Percentiles rank a stretch among this genome's conserved stretches.
Evolutionary conservation across 2,329 filamentous ascomycete species (phyloP).

Genomic region (Chrysosporium keratinophilum): DNA sequence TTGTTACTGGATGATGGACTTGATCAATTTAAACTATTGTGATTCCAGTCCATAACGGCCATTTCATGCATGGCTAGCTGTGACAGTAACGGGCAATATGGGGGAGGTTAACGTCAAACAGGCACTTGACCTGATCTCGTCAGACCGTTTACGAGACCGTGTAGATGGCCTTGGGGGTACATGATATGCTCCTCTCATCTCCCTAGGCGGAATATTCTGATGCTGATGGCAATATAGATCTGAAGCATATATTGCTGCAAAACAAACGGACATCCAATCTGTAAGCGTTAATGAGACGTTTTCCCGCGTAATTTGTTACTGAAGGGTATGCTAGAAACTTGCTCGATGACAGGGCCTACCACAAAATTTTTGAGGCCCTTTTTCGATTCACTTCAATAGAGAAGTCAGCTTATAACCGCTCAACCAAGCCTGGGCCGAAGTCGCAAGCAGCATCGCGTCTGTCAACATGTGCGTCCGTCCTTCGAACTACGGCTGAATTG

Average conservation of each 20-base stretch:
- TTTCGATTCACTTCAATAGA: constrained; percentile 64
- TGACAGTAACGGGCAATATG: constrained; percentile 22
- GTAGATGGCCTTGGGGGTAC: constrained; percentile 42
- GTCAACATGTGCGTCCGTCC: constrained; percentile 55
- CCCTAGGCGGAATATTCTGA: background rate
- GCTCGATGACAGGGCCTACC: constrained; percentile 67
- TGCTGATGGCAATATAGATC: constrained; percentile 29
- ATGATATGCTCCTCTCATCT: background rate
- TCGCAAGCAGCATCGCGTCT: constrained; percentile 49
- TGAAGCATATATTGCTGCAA: constrained; percentile 47
- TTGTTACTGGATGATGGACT: background rate
- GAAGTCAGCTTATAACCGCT: constrained; percentile 52
- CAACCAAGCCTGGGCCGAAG: constrained; percentile 43
- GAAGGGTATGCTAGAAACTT: constrained; percentile 25
- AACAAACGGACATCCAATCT: constrained; percentile 37
- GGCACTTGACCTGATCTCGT: constrained; percentile 35
- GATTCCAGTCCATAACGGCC: background rate
- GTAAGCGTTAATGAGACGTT: constrained; percentile 20
- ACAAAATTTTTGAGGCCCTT: constrained; percentile 68
- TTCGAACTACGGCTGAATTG: constrained; percentile 62
- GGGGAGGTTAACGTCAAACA: constrained; percentile 34
- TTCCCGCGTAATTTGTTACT: background rate
- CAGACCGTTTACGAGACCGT: constrained; percentile 39
- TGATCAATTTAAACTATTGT: background rate
- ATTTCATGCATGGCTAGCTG: background rate